These are phyloP conservation scores for Blechomonas ayalai DNA, from an alignment of 208 protist genomes.

Conservation along the genomic window DNA sequence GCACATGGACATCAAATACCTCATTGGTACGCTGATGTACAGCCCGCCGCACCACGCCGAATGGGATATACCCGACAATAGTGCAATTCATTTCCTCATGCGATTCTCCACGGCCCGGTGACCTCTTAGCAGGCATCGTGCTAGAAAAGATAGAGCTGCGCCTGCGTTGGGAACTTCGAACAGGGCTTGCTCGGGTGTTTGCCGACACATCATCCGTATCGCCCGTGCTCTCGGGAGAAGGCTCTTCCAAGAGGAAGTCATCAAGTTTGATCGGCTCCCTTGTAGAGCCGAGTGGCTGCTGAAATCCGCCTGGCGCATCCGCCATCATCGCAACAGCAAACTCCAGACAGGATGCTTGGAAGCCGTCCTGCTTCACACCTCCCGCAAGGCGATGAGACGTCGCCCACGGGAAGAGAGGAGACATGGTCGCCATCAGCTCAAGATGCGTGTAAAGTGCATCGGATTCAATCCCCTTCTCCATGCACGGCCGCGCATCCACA, in stretches of 20 bases:
- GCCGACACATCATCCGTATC: neutral
- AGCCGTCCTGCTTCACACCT: slow-evolving; percentile 18
- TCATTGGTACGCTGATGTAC: slow-evolving; percentile 54
- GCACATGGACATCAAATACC: slow-evolving; percentile 76
- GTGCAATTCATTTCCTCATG: slow-evolving; percentile 17
- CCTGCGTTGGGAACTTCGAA: no score
- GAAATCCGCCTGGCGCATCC: slow-evolving; percentile 10
- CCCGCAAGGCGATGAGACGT: slow-evolving; percentile 18
- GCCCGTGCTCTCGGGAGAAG: slow-evolving; percentile 3
- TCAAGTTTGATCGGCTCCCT: slow-evolving; percentile 45
- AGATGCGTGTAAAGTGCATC: slow-evolving; percentile 28
- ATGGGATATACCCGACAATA: slow-evolving; percentile 46
- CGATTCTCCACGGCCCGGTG: no score
- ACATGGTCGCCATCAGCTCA: slow-evolving; percentile 44
- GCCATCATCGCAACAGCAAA: slow-evolving; percentile 42
- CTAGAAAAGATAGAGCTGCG: slow-evolving; percentile 61
- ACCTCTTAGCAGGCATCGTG: no score
- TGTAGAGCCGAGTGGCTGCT: slow-evolving; percentile 7
- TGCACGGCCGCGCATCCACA: slow-evolving; percentile 18
- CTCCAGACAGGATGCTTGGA: slow-evolving; percentile 39
- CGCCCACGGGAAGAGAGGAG: slow-evolving; percentile 51
- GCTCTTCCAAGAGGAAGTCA: slow-evolving; percentile 47
- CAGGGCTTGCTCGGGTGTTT: no score
- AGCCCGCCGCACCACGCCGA: slow-evolving; percentile 63
- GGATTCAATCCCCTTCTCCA: slow-evolving; percentile 8